These are phyloP conservation scores for Arthroderma sp. DNA, from an alignment of 2,329 filamentous ascomycete genomes.

Conservation along the genomic window DNA sequence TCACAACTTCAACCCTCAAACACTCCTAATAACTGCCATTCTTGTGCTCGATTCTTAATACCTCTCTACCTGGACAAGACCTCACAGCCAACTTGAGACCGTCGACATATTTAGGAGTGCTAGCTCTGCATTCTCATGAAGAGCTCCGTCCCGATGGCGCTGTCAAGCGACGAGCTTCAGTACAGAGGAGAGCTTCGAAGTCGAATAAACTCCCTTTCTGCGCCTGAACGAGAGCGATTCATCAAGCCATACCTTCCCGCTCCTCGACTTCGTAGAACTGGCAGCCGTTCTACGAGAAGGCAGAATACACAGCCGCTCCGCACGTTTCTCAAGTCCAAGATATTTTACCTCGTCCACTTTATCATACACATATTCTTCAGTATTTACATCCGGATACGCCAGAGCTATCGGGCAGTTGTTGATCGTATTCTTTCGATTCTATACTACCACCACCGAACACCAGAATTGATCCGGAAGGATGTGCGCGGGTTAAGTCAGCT, in stretches of 20 bases:
- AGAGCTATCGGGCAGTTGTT: constrained; percentile 63
- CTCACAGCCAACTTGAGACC: no score
- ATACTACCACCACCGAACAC: constrained; percentile 91
- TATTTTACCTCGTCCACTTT: constrained; percentile 33
- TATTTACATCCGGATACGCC: constrained; percentile 69
- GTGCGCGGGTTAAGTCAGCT: constrained; percentile 60
- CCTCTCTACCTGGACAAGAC: no score
- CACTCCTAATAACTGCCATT: no score
- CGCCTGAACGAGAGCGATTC: constrained; percentile 38
- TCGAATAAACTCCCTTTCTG: constrained; percentile 29
- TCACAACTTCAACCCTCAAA: no score
- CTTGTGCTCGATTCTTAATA: no score
- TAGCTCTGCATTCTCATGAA: no score
- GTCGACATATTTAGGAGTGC: no score
- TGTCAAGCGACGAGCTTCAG: neutral
- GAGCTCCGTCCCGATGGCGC: no score
- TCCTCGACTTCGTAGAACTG: constrained; percentile 17
- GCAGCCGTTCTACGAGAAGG: constrained; percentile 12
- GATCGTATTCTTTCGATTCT: constrained; percentile 69
- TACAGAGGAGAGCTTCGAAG: constrained; percentile 15
- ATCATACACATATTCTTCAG: constrained; percentile 65
- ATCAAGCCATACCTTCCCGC: constrained; percentile 41
- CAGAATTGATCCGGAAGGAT: constrained; percentile 81
- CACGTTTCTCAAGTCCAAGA: constrained; percentile 30
- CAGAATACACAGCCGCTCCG: constrained; percentile 26